phyloP scores from a whole-genome alignment of 352 stramenopile species.

The Proteromonas lacertae region DNA sequence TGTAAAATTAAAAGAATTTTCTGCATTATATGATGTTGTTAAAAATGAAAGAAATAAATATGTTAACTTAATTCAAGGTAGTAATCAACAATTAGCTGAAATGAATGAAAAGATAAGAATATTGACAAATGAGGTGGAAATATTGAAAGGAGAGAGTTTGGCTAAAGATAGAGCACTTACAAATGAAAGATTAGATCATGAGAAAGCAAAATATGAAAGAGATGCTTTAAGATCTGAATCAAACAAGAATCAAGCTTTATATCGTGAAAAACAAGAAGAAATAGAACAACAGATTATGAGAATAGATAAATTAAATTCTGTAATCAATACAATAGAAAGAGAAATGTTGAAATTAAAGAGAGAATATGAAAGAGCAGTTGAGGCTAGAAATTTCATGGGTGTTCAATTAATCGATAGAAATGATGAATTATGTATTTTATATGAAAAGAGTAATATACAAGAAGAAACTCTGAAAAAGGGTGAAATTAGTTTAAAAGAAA shows the following conservation, averaged over 20 bases:
- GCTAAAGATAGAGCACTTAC: slow-evolving; percentile 56
- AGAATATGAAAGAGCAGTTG: no score
- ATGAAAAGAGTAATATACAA: slow-evolving; percentile 27
- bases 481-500: slow-evolving; percentile 27
- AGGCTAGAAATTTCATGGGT: slow-evolving; percentile 37
- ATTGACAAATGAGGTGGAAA: slow-evolving; percentile 27
- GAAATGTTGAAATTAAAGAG: slow-evolving; percentile 50
- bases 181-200: slow-evolving; percentile 45
- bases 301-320: no score
- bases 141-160: slow-evolving; percentile 49
- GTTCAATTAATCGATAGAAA: slow-evolving; percentile 70
- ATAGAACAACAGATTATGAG: slow-evolving; percentile 69
- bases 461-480: slow-evolving; percentile 19
- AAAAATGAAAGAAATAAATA: slow-evolving; percentile 82
- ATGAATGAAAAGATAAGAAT: no score
- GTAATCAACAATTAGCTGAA: no score
- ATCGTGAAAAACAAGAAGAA: slow-evolving; percentile 23
- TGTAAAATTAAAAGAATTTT: no score
- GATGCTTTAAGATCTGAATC: no score
- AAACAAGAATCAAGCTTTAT: no score
- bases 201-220: no score
- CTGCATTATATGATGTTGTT: slow-evolving; percentile 57
- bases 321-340: no score
- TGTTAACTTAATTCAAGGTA: slow-evolving; percentile 63
- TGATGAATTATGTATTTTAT: slow-evolving; percentile 67